These are phyloP conservation scores for Candida tropicalis DNA, from an alignment of 1,139 yeast genomes.

Conservation along the genomic window DNA sequence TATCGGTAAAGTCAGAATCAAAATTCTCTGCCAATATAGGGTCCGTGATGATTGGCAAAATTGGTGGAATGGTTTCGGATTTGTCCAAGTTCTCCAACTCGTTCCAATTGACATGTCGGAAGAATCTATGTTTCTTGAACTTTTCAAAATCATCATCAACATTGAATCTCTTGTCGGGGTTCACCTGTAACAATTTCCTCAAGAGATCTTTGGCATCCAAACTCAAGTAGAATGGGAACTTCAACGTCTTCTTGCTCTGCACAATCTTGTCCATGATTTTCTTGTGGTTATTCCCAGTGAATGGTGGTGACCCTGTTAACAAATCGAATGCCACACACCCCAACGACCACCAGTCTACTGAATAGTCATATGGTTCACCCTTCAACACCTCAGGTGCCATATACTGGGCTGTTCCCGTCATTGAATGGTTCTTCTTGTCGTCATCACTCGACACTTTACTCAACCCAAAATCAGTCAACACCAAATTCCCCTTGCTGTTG, in stretches of 20 bases:
- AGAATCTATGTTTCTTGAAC: conserved; percentile 73
- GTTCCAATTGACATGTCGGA: conserved; percentile 80
- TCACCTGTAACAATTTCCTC: conserved; percentile 70
- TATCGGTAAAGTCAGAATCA: conserved; percentile 83
- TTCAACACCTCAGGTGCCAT: conserved; percentile 94
- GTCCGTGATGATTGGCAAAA: conserved; percentile 81
- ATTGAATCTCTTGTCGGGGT: conserved; percentile 73
- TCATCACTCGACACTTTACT: conserved; percentile 64
- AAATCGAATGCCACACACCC: conserved; percentile 90
- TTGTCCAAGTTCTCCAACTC: conserved; percentile 51
- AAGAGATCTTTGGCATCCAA: conserved; percentile 84
- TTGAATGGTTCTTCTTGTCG: conserved; percentile 58
- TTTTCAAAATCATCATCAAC: conserved; percentile 51
- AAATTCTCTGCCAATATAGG: conserved; percentile 91
- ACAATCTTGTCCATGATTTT: conserved; percentile 80
- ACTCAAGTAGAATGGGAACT: conserved; percentile 80
- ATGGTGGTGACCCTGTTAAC: conserved; percentile 92
- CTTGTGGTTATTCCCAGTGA: conserved; percentile 86
- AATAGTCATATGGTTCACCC: conserved; percentile 82
- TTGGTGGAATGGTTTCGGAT: conserved; percentile 63
- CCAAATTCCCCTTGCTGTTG: conserved; percentile 76
- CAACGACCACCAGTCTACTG: conserved; percentile 97
- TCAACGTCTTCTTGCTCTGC: conserved; percentile 62
- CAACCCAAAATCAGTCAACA: conserved; percentile 89
- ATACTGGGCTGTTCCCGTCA: conserved; percentile 93